Evolutionary conservation across 2,329 filamentous ascomycete genomes (phyloP).

Genomic region (Trichocomaceae sp.): DNA sequence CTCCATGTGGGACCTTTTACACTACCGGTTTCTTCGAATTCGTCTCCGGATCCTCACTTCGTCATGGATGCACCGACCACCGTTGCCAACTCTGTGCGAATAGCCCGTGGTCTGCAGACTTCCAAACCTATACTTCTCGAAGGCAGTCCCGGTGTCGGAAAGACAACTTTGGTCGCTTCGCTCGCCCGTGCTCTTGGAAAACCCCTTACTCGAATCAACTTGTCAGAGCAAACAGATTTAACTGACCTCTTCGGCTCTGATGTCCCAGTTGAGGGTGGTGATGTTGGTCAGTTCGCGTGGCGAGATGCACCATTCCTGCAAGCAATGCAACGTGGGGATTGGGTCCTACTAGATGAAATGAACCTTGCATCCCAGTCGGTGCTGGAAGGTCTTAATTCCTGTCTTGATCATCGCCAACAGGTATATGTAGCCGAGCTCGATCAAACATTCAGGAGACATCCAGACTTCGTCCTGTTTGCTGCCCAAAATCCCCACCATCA

Average conservation of each 20-base stretch:
- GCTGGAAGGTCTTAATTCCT: conserved; percentile 91
- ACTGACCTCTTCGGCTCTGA: conserved; percentile 98
- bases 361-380: conserved; percentile 96
- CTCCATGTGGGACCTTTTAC: conserved; percentile 71
- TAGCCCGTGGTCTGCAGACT: conserved; percentile 81
- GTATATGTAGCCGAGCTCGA: conserved; percentile 94
- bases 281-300: conserved; percentile 89
- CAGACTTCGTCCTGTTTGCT: conserved; percentile 87
- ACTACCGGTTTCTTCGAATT: conserved; percentile 49
- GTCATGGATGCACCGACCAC: conserved; percentile 88
- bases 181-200: conserved; percentile 73
- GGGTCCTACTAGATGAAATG: conserved; percentile 98
- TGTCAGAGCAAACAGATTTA: conserved; percentile 95
- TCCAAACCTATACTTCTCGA: conserved; percentile 89
- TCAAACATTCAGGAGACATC: conserved; percentile 84
- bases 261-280: conserved; percentile 86
- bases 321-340: conserved; percentile 94
- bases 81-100: conserved; percentile 79
- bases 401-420: conserved; percentile 90
- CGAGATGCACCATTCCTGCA: conserved; percentile 89
- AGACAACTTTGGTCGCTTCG: conserved; percentile 86
- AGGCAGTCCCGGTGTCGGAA: conserved; percentile 95
- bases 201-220: conserved; percentile 84
- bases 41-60: conserved; percentile 54
- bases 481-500: conserved; percentile 98